Evolutionary conservation across 371 early-diverging fungal genomes (phyloP).

Genomic region (Actinomucor elegans): DNA sequence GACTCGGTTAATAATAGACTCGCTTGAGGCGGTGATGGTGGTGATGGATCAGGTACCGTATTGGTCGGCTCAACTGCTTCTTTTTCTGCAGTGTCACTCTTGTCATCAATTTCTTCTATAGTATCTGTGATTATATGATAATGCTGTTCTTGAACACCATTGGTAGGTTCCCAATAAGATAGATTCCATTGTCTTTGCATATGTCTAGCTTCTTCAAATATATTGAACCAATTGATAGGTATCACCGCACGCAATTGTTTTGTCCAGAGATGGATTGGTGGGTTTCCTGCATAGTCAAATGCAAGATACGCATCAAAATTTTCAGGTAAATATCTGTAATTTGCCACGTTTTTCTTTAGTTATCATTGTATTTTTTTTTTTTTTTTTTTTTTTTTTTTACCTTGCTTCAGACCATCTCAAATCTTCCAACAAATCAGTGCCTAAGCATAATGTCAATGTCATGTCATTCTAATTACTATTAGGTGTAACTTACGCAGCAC

Average conservation of each 20-base stretch:
- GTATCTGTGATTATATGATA: no score
- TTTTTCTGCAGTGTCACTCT: not conserved
- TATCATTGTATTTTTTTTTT: not conserved
- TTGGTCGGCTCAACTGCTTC: not conserved
- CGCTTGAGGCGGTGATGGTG: not conserved
- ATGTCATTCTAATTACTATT: not conserved
- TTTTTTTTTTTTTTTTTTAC: conserved; percentile 3
- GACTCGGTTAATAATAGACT: conserved; percentile 4
- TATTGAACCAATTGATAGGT: conserved; percentile 43
- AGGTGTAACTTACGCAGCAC: conserved; percentile 33
- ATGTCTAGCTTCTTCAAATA: conserved; percentile 49
- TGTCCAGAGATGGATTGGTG: conserved; percentile 43
- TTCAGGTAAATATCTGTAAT: conserved; percentile 39
- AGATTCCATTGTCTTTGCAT: conserved; percentile 38
- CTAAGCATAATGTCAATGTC: conserved; percentile 7
- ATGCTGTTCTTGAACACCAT: not conserved
- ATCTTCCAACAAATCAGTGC: conserved; percentile 31
- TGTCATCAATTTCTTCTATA: not conserved
- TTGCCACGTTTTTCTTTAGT: not conserved
- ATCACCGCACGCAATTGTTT: conserved; percentile 30
- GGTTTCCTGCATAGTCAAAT: conserved; percentile 47
- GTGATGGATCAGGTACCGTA: not conserved
- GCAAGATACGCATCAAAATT: conserved; percentile 47
- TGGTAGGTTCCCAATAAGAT: conserved; percentile 1
- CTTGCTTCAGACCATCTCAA: conserved; percentile 48